phyloP scores from a whole-genome alignment of 2,329 filamentous ascomycete genomes.

The Trichophyton mentagrophytes region DNA sequence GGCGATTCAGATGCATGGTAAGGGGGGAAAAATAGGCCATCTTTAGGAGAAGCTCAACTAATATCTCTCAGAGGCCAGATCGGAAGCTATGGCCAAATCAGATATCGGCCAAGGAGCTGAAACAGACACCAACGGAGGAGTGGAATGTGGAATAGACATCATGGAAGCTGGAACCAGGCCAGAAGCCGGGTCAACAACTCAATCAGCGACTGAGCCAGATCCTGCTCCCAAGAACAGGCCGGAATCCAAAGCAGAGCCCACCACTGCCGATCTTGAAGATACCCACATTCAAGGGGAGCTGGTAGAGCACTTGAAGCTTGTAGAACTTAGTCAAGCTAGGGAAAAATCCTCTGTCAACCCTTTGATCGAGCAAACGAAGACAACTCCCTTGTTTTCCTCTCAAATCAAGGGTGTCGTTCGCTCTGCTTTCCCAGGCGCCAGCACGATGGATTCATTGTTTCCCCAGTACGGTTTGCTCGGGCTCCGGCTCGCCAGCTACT shows the following conservation, averaged over 20 bases:
- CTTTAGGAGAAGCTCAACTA: background rate
- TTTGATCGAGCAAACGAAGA: slow-evolving; percentile 12
- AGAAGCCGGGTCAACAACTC: background rate
- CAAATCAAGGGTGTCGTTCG: slow-evolving; percentile 2
- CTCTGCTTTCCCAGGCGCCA: background rate
- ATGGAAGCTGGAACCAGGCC: background rate
- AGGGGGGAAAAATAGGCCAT: background rate
- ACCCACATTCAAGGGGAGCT: background rate
- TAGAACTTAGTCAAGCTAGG: slow-evolving; percentile 8
- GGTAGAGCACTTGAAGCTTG: slow-evolving; percentile 6
- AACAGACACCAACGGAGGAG: background rate
- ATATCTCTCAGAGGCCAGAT: background rate
- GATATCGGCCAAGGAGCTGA: background rate
- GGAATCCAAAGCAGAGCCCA: background rate
- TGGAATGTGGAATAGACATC: background rate
- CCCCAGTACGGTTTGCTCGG: slow-evolving; percentile 20
- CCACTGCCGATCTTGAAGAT: background rate
- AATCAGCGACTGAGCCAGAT: background rate
- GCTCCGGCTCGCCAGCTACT: slow-evolving; percentile 12
- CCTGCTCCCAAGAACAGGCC: background rate
- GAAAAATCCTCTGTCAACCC: slow-evolving; percentile 4
- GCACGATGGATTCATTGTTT: background rate
- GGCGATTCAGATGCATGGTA: background rate
- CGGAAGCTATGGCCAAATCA: background rate
- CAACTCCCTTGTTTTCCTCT: slow-evolving; percentile 13